Base-by-base conservation (phyloP, 106 monocot species). In the Dendrobium officinale region DNA sequence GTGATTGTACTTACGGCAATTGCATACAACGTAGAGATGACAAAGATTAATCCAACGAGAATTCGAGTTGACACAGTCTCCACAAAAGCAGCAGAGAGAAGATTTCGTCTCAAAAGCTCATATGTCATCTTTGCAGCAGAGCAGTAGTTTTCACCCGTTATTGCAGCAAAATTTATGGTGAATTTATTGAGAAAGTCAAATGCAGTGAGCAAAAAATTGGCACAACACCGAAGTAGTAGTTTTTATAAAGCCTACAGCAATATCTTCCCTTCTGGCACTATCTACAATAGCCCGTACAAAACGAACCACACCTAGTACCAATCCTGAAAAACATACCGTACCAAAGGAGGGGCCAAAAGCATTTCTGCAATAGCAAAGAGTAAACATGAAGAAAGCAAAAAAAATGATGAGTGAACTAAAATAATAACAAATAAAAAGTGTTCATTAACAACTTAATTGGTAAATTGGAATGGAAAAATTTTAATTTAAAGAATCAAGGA, bases 321-420 rank as follows among this genome's bases (percentile, higher is more conserved):
- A 81, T 72, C 96, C 96, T 77, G 96, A 96, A 47, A 96, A 90
- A 79, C 91, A 96, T 10, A 96, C 86, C 41, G 96, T 96, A 24
- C 93, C 96, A 75, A 93, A 96, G 24, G 96, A 96, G 72, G 96
- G 90, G 47, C 96, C 93, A 85, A 96, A 93, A 75, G 93, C 96
- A 89, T 93, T 87, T 79, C 96, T 96, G 91, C 75, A 88, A 75
- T 72, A 37, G 24, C 76, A 29, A 76, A 44, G 45, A 78, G 70
- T 48, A 47, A 42, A 4, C 44, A 72, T 13, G 11, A 43, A 72
- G 4, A 44, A 19, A 72, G 2, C 20, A 4, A 19, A 27, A 6
- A 31, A 72, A 33, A 42, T 10, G 68, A 68, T 70, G 70, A 11
- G 70, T 16, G 33, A 33, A 70, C 37, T 33, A 70, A 68, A n/a